phyloP scores from a whole-genome alignment of 2,329 filamentous ascomycete species.

The Neobulgaria alba region DNA sequence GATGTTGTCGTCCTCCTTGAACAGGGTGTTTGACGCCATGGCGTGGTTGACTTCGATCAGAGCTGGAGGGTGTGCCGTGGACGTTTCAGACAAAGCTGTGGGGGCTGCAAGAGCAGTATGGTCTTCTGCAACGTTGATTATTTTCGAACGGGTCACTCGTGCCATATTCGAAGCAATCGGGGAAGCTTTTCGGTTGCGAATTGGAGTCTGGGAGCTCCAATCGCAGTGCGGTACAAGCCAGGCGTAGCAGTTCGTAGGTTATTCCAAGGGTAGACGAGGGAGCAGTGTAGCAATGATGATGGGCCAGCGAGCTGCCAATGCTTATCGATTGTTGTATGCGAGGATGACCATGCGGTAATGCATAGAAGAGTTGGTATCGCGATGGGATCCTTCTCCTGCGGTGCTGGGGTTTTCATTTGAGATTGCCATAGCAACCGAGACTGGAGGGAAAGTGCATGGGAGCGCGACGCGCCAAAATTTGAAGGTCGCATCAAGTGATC shows the following conservation, averaged over 20 bases:
- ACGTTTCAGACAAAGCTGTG: slow-evolving; percentile 14
- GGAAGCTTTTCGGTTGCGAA: neutral
- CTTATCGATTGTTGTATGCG: slow-evolving; percentile 22
- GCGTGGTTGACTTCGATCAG: slow-evolving; percentile 14
- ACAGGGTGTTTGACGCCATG: slow-evolving; percentile 13
- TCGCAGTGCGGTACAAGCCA: too few relatives aligned
- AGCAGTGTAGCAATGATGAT: too few relatives aligned
- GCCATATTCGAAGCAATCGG: slow-evolving; percentile 19
- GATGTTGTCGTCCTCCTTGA: slow-evolving; percentile 13
- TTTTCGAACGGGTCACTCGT: slow-evolving; percentile 26
- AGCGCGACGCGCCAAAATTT: too few relatives aligned
- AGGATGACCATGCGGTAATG: slow-evolving; percentile 19
- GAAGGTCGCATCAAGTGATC: too few relatives aligned
- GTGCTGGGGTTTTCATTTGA: too few relatives aligned
- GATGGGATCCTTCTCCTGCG: too few relatives aligned
- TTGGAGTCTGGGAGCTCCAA: too few relatives aligned
- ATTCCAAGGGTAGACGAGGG: too few relatives aligned
- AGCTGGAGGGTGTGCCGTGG: slow-evolving; percentile 9
- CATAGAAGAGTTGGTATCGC: too few relatives aligned
- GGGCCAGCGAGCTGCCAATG: slow-evolving; percentile 10
- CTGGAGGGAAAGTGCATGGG: too few relatives aligned
- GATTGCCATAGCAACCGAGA: too few relatives aligned
- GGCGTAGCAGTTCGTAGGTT: too few relatives aligned
- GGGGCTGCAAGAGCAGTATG: slow-evolving; percentile 18
- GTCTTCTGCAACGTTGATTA: slow-evolving; percentile 25